Base-by-base conservation (phyloP, 1,284 basidiomycete species). In the Malassezia obtusa region DNA sequence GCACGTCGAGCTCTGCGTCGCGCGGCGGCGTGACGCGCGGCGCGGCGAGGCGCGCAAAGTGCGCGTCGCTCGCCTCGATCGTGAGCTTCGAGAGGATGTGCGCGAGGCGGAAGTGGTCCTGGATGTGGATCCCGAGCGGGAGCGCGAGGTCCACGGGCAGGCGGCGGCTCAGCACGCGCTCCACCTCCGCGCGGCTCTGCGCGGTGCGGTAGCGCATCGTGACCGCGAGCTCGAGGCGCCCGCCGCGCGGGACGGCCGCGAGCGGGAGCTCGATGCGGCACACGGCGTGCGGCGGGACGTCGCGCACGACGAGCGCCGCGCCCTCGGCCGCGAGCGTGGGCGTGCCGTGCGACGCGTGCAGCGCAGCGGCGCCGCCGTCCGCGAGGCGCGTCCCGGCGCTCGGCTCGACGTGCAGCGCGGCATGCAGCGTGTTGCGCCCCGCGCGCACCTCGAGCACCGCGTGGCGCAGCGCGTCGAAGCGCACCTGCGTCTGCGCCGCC, bases 41-140 rank as follows among this genome's bases (percentile, higher is more conserved):
- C 14, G 32, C 32, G 1, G 17, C 21, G 26, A 32, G 17, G 17
- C 43, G 26, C 7, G 30, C 25, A 17, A 21, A 45, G 12, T 15
- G 4, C 12, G 8, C 28, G 11, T 14, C 40, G 12, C 26, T 26
- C 4, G 48, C 24, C 35, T 50, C 53, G 9, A 56, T 25, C 4
- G 45, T 22, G 17, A 56, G 53, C 24, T 38, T 38, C 11, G 62
- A 67, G 7, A 71, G 48, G 11, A 73, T 51, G 17, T 43, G 45
- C 1, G 54, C 46, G 12, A 49, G 44, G 6, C 68, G 63, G 65
- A 73, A 73, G 30, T 63, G 64, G 59, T 73, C 71, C 30, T 73
- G 69, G n/a, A 72, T 64, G 28, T 72, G 70, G 28, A 73, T 68
- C 21, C 70, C 68, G 14, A 73, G 57, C 2, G 69, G 71, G 12